Base-by-base conservation (phyloP, 192 early-diverging fungal species). In the Phycomyces blakesleeanus region DNA sequence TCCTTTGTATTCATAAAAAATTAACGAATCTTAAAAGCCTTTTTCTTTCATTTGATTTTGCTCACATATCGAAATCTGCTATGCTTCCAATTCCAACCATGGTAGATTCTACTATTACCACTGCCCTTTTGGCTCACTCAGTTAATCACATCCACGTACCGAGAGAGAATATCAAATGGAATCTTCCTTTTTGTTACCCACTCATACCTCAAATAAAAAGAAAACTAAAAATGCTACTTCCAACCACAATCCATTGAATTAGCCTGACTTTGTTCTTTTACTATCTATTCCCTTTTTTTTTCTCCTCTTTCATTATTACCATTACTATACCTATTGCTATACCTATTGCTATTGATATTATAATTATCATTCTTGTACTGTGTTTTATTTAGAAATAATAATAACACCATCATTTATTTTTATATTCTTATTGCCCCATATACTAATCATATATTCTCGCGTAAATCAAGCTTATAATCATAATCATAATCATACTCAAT, bases 151-250 rank as follows among this genome's bases (percentile, higher is more conserved):
- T 47, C 18, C 44, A 18, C 18, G 44, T 47, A 47, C 44, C 18
- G 18, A 47, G 44, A 14, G 18, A 47, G 15, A 47, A 18, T 47
- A 47, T 14, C 44, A 14, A 47, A 3, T 3, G 44, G 18, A n/a
- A 6, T 18, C 44, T 47, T n/a, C 44, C 12, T 18, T 7, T n/a
- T 12, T 47, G 44, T 12, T 18, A 12, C 15, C 11, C 44, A 47
- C 44, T 47, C 44, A 47, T 47, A 47, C 44, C 44, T n/a, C 44
- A 47, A 47, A 47, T 18, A 47, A 47, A n/a, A 18, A 47, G 44
- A 47, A 34, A 34, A 34, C 29, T 7, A 34, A 34, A 34, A 34
- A 34, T 34, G 29, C 29, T 7, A 34, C 29, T 34, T 34, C 7
- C 3, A 7, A 34, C 29, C 29, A 34, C 29, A 34, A 34, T 34